phyloP scores from a whole-genome alignment of 129 eudicot species.

The Flaveria robusta region DNA sequence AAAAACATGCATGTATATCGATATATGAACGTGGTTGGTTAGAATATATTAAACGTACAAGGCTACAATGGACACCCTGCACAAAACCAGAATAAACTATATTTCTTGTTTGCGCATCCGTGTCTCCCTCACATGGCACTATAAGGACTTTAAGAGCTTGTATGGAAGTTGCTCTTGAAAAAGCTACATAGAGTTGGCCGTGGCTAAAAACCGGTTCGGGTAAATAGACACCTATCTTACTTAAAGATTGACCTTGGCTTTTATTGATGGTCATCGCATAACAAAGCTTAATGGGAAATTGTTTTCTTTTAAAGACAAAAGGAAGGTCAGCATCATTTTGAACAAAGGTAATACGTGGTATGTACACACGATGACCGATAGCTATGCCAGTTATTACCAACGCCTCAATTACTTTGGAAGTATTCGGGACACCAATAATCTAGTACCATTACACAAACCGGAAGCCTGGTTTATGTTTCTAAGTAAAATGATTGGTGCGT shows the following conservation, averaged over 20 bases:
- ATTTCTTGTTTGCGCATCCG: not conserved
- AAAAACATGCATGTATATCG: too few species aligned
- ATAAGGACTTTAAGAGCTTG: not conserved
- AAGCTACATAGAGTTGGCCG: not conserved
- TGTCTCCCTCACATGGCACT: not conserved
- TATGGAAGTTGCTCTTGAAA: not conserved
- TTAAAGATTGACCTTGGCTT: not conserved
- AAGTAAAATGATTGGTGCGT: not conserved
- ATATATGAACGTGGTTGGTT: too few species aligned
- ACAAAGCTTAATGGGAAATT: not conserved
- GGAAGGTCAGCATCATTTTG: not conserved
- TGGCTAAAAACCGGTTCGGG: not conserved
- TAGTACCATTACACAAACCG: not conserved
- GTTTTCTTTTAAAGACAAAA: not conserved
- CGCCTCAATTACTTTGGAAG: not conserved
- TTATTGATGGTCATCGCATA: not conserved
- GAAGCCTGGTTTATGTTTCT: not conserved
- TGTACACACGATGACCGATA: not conserved
- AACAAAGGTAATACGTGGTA: not conserved
- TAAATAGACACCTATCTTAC: not conserved
- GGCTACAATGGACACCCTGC: too few species aligned
- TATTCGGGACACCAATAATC: not conserved
- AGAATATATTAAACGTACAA: too few species aligned
- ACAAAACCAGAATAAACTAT: not conserved
- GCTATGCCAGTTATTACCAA: not conserved